Base-by-base conservation (phyloP, 2,329 filamentous ascomycete genomes). In the Cryphonectria japonica region DNA sequence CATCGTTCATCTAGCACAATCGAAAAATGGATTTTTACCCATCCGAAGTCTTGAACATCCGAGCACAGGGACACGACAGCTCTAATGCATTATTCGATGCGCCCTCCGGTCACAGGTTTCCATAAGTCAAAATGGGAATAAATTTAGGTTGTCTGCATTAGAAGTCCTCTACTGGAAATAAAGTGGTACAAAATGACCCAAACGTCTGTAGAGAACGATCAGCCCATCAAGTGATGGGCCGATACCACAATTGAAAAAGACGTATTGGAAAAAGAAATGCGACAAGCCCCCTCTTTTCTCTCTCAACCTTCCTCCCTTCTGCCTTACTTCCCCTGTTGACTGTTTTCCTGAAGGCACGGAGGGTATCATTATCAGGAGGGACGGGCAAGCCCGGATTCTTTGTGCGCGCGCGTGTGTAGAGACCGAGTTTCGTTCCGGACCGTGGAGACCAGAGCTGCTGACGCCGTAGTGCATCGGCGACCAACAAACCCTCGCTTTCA, bases 81-180 rank as follows among this genome's bases (percentile, higher is more conserved):
- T 59, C 4, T 19, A 14, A 32, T 16, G 54, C 16, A 1, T 19
- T 19, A 32, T 19, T 14, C 9, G 29, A 59, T 8, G 54, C 4
- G 14, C 2, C 16, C 54, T 7, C 29, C 13, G 13, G 52, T 19
- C 60, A 50, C 66, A 29, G n/a, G 9, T 16, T 29, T 32, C 32
- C n/a, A 16, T 63, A 61, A 60, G 16, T 67, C 39, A 72, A 73
- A 72, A 76, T 50, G 46, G 46, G 46, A 76, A 76, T 71, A 76
- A 82, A 83, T 81, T 81, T 82, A 82, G 83, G 82, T 84, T 87
- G 87, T 88, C 83, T 87, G 86, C 85, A 89, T 89, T 88, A 89
- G 83, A 88, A 87, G 84, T 84, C 82, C 83, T 87, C 82, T 88
- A 88, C 79, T 84, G 85, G 82, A 86, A 84, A 77, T 76, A 79